Base-by-base conservation (phyloP, 805 yeast species). In the Wickerhamiella qilinensis region DNA sequence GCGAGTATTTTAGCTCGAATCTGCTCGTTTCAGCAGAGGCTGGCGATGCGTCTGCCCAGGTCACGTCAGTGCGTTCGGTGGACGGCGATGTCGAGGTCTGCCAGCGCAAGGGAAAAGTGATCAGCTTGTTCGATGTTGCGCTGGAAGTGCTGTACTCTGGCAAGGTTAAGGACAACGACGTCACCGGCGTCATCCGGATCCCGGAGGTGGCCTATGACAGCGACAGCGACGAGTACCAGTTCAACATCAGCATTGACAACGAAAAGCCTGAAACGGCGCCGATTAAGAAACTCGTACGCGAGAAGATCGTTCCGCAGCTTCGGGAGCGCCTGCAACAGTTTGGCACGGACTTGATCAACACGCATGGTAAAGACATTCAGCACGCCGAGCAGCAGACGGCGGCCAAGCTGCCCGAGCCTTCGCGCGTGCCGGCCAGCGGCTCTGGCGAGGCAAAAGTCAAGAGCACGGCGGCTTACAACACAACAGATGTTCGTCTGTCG, bases 41-140 rank as follows among this genome's bases (percentile, higher is more conserved):
- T 20, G 47, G 46, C 17, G 52, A 48, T 7, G 40, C 40, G 22
- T 44, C 49, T 22, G 68, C 61, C 20, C 47, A 48, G 34, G 61
- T 76, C 18, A 54, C 63, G 12, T 46, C 60, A 20, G 63, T 81
- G 14, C 69, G 74, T 16, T 61, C 71, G 15, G 67, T 88, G 17
- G 94, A 82, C 51, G 99, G 99, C 38, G 99, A 91, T 51, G 94
- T 86, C 46, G 98, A 86, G 55, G 97, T 91, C 22, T 79, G 84
- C 48, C 98, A 91, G 63, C 75, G 98, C 51, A 91, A 91, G 59
- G 98, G 99, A 14, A 86, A 88, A 58, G 93, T 88, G 20, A 86
- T 91, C 50, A 80, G 93, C 3, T 61, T 91, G 42, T 91, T 84
- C 58, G 98, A 91, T 52, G 63, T 91, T 54, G 69, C 75, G 44